Conservation (phyloP, 2,329 filamentous ascomycete genomes). For the Lachnellula arida region DNA sequence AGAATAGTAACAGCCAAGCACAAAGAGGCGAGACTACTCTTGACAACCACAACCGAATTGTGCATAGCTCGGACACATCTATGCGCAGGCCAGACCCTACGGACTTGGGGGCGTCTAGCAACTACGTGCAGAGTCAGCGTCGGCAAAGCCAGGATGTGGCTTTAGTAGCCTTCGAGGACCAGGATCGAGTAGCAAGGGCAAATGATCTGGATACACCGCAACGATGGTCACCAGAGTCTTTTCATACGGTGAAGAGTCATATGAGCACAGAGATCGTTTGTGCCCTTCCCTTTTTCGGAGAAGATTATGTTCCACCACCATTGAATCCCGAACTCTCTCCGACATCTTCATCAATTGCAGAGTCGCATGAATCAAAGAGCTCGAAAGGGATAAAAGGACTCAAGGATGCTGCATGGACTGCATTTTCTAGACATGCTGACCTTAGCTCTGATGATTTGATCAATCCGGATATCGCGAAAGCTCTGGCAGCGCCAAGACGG, state of each 20-base stretch:
- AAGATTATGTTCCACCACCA: slow-evolving; percentile 10
- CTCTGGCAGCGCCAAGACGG: neutral
- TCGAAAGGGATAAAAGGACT: slow-evolving; percentile 11
- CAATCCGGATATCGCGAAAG: slow-evolving; percentile 8
- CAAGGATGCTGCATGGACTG: slow-evolving; percentile 11
- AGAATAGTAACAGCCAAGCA: neutral
- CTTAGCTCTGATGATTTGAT: neutral
- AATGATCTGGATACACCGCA: neutral
- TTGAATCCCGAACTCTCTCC: slow-evolving; percentile 6
- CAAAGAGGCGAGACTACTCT: neutral
- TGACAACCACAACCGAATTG: neutral
- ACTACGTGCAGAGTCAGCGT: slow-evolving; percentile 13
- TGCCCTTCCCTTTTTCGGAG: slow-evolving; percentile 7
- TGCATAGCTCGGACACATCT: no score
- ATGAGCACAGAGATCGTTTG: slow-evolving; percentile 5
- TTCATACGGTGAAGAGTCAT: slow-evolving; percentile 10
- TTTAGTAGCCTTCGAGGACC: slow-evolving; percentile 8
- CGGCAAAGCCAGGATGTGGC: slow-evolving; percentile 11
- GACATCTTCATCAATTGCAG: slow-evolving; percentile 1
- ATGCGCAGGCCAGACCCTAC: neutral
- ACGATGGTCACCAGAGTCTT: slow-evolving; percentile 4
- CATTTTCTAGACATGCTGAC: slow-evolving; percentile 6
- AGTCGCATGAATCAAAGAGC: neutral
- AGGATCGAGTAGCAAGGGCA: slow-evolving; percentile 3
- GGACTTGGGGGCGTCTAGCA: neutral